These are phyloP conservation scores for Asterophora lycoperdoides DNA, from an alignment of 768 basidiomycete genomes.

Conservation along the genomic window DNA sequence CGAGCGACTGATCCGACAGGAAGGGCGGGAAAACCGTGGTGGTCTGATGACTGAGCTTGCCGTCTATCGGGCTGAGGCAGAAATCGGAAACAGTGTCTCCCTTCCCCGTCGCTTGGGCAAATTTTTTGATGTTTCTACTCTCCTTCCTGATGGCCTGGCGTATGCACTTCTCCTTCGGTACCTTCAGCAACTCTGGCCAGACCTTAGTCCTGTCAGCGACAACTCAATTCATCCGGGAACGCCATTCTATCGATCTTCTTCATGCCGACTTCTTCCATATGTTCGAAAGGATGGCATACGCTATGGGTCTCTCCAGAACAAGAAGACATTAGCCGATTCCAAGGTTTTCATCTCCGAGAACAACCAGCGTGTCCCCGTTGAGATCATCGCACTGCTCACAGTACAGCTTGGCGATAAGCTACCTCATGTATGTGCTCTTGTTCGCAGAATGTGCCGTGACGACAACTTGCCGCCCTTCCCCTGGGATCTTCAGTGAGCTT, in stretches of 20 bases:
- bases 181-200: background rate
- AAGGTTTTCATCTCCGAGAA: constrained; percentile 10
- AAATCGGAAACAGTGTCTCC: background rate
- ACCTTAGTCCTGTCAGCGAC: background rate
- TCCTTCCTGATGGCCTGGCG: background rate
- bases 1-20: background rate
- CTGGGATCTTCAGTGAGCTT: constrained; percentile 20
- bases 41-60: background rate
- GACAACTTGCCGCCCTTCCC: constrained; percentile 17
- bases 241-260: background rate
- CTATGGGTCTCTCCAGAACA: constrained; percentile 17
- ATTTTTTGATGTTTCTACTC: background rate
- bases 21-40: background rate
- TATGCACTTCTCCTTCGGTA: background rate
- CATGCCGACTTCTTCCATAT: background rate
- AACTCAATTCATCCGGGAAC: background rate
- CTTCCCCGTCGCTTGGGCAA: background rate
- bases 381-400: constrained; percentile 15
- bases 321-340: constrained; percentile 14
- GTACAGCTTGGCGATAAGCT: background rate
- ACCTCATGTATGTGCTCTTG: constrained; percentile 18
- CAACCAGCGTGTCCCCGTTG: background rate
- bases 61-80: background rate
- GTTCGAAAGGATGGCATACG: constrained; percentile 20
- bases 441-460: constrained; percentile 11